These are phyloP conservation scores for Rhodotorula sp. DNA, from an alignment of 1,284 basidiomycete genomes.

Conservation along the genomic window DNA sequence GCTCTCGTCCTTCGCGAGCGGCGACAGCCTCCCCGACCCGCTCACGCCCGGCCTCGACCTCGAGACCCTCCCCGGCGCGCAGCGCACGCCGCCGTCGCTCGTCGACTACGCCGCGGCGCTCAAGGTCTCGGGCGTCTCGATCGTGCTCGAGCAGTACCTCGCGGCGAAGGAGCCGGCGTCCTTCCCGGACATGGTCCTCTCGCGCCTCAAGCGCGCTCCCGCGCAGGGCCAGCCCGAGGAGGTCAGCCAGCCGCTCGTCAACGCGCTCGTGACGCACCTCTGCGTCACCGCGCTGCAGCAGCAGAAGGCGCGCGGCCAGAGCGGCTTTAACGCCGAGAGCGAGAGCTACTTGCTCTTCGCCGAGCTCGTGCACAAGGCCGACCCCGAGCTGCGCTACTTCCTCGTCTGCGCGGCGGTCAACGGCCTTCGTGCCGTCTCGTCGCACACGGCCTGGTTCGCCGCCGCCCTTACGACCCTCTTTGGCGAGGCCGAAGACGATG, in stretches of 20 bases:
- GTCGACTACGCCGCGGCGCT: conserved; percentile 85
- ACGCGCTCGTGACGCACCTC: conserved; percentile 91
- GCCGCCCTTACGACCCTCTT: conserved; percentile 85
- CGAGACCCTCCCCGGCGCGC: conserved; percentile 77
- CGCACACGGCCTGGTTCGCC: conserved; percentile 85
- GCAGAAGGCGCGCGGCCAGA: conserved; percentile 75
- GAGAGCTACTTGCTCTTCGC: conserved; percentile 78
- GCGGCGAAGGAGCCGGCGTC: conserved; percentile 56
- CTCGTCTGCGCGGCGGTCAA: conserved; percentile 86
- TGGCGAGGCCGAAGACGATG: conserved; percentile 66
- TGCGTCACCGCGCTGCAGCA: conserved; percentile 85
- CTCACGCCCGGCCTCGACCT: conserved; percentile 56
- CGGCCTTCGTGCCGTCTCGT: conserved; percentile 69
- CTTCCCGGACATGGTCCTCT: conserved; percentile 77
- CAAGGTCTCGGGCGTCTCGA: conserved; percentile 68
- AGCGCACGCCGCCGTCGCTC: conserved; percentile 81
- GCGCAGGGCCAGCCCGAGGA: conserved; percentile 35
- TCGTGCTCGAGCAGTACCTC: conserved; percentile 78
- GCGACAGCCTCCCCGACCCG: conserved; percentile 76
- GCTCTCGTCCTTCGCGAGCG: conserved; percentile 49
- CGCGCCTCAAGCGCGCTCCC: conserved; percentile 64
- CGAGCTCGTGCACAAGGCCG: conserved; percentile 77
- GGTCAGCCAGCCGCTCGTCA: conserved; percentile 88
- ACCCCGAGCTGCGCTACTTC: conserved; percentile 87
- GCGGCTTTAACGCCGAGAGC: conserved; percentile 74